These are phyloP conservation scores for Coemansia furcata DNA, from an alignment of 192 early-diverging fungal species.

Conservation along the genomic window DNA sequence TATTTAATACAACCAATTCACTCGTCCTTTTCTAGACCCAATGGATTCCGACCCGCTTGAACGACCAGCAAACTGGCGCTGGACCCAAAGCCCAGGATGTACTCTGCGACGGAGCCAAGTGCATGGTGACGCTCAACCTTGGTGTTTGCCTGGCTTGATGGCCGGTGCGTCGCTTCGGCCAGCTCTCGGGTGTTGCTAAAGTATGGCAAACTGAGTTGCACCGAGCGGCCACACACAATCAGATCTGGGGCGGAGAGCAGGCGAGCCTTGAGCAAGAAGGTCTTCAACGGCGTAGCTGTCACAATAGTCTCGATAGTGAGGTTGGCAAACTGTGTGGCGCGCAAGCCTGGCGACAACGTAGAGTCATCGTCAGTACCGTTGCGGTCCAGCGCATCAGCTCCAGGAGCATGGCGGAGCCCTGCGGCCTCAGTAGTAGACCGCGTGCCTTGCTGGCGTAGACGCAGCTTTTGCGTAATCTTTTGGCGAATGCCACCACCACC, in stretches of 20 bases:
- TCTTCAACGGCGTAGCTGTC: conserved; percentile 43
- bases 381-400: conserved; percentile 1
- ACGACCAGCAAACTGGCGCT: conserved; percentile 53
- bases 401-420: neutral
- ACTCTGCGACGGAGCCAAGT: conserved; percentile 43
- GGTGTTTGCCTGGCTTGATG: conserved; percentile 26
- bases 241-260: conserved; percentile 18
- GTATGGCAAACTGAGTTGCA: conserved; percentile 21
- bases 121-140: conserved; percentile 30
- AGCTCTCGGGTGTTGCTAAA: conserved; percentile 32
- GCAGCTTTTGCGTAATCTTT: conserved; percentile 32
- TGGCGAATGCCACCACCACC: conserved; percentile 18
- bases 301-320: conserved; percentile 33
- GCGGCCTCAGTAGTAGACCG: conserved; percentile 1
- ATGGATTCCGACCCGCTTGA: conserved; percentile 28
- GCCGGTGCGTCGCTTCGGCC: neutral
- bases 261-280: conserved; percentile 33
- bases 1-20: neutral
- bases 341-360: conserved; percentile 13
- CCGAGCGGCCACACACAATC: conserved; percentile 42
- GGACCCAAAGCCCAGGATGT: conserved; percentile 43
- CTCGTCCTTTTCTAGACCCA: conserved; percentile 5
- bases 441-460: conserved; percentile 20
- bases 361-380: neutral
- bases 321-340: conserved; percentile 35